phyloP scores from a whole-genome alignment of 2,329 filamentous ascomycete species.

The Colletotrichum aenigma region DNA sequence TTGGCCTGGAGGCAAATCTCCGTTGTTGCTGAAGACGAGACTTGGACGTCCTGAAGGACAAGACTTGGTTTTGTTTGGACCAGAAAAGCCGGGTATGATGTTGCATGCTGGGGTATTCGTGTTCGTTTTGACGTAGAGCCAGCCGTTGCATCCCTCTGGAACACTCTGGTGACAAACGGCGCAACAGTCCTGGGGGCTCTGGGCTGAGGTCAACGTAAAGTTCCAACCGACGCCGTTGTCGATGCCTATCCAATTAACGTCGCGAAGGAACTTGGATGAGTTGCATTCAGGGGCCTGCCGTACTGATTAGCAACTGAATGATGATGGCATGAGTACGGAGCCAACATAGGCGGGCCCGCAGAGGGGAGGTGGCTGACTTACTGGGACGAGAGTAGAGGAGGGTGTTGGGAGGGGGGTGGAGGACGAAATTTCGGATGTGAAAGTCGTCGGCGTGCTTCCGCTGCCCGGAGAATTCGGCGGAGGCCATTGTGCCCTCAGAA shows the following conservation, averaged over 20 bases:
- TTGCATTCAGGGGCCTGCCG: slow-evolving; percentile 2
- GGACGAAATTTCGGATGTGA: background rate
- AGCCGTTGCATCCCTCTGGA: slow-evolving; percentile 20
- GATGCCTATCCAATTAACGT: slow-evolving; percentile 22
- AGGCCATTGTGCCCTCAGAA: background rate
- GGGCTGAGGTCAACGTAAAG: slow-evolving; percentile 8
- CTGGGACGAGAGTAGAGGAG: background rate
- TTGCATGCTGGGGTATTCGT: slow-evolving; percentile 13
- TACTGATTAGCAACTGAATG: background rate
- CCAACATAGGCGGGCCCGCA: background rate
- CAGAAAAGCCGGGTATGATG: slow-evolving; percentile 17
- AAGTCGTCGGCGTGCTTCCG: background rate
- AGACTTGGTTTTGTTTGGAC: background rate
- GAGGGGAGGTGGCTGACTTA: background rate
- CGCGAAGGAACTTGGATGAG: background rate
- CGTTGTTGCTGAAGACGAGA: slow-evolving; percentile 13
- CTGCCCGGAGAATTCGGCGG: background rate
- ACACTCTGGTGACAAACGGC: slow-evolving; percentile 11
- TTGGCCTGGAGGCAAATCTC: background rate
- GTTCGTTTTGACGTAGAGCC: slow-evolving; percentile 12
- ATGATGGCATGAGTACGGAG: background rate
- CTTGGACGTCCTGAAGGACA: slow-evolving; percentile 21
- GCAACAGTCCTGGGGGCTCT: slow-evolving; percentile 18
- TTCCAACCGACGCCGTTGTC: slow-evolving; percentile 2
- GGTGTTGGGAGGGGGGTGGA: background rate